These are phyloP conservation scores for Puccinellia tenuiflora DNA, from an alignment of 176 grass and related monocot species.

Conservation along the genomic window DNA sequence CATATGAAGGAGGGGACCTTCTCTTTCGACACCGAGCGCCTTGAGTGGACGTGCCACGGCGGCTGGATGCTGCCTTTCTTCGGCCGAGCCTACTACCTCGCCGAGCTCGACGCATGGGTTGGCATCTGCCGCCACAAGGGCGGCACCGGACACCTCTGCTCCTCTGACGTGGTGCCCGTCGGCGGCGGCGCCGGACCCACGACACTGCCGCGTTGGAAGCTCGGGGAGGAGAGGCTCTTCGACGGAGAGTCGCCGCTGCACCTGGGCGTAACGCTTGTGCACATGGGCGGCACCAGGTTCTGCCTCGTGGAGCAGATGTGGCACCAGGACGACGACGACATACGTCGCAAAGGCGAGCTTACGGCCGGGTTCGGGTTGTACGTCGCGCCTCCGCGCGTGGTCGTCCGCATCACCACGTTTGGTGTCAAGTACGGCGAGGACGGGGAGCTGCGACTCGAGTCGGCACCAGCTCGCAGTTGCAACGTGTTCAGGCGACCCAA, in stretches of 20 bases:
- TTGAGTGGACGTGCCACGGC: not conserved
- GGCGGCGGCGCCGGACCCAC: not conserved
- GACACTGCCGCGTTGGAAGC: not conserved
- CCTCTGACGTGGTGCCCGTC: not conserved
- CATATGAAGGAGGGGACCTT: not conserved
- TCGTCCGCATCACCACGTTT: constrained; percentile 6
- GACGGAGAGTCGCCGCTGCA: not conserved
- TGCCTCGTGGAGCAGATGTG: not conserved
- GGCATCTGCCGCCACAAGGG: not conserved
- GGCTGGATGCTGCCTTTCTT: not conserved
- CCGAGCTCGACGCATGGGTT: not conserved
- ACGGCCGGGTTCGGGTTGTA: not conserved
- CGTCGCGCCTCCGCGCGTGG: not conserved
- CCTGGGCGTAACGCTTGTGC: not conserved
- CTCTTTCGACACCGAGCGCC: not conserved
- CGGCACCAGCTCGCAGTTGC: not conserved
- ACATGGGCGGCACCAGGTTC: constrained; percentile 10
- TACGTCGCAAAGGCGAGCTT: not conserved
- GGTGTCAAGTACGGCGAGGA: not conserved
- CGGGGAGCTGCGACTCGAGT: not conserved
- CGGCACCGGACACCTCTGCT: not conserved
- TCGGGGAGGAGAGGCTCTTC: not conserved
- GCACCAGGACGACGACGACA: not conserved
- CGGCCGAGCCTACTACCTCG: not conserved
- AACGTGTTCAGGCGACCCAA: not conserved